Evolutionary conservation across 2,329 filamentous ascomycete species (phyloP).

Genomic region (Didymella pomorum): DNA sequence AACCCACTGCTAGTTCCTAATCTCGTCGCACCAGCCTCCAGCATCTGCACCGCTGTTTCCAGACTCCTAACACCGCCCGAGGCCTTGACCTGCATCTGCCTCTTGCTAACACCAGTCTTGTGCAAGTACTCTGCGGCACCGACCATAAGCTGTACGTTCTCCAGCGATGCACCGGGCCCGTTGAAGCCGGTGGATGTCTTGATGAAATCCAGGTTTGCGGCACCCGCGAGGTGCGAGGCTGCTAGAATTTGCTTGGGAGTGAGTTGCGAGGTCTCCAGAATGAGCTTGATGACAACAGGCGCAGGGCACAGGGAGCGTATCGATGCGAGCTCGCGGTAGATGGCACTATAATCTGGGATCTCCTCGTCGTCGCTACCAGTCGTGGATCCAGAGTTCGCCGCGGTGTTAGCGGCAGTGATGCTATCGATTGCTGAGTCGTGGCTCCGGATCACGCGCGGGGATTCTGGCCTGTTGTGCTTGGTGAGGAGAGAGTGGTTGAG

Average conservation of each 20-base stretch:
- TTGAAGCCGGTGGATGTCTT: slow-evolving; percentile 69
- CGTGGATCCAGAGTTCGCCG: slow-evolving; percentile 29
- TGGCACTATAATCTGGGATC: slow-evolving; percentile 55
- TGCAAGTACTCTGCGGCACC: slow-evolving; percentile 57
- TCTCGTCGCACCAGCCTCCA: slow-evolving; percentile 64
- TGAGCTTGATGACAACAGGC: slow-evolving; percentile 61
- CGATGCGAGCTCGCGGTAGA: slow-evolving; percentile 62
- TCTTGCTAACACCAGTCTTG: slow-evolving; percentile 37
- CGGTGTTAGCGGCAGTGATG: slow-evolving; percentile 46
- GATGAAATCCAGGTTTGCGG: slow-evolving; percentile 65
- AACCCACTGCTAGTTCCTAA: slow-evolving; percentile 65
- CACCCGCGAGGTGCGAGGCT: slow-evolving; percentile 60
- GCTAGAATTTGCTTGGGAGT: slow-evolving; percentile 60
- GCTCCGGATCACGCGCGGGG: slow-evolving; percentile 17
- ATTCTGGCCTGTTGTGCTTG: slow-evolving; percentile 31
- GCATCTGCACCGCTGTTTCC: slow-evolving; percentile 61
- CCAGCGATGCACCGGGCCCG: slow-evolving; percentile 61
- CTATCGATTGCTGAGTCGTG: slow-evolving; percentile 45
- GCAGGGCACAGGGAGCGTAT: slow-evolving; percentile 59
- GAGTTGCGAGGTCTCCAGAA: slow-evolving; percentile 66
- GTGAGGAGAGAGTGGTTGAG: slow-evolving; percentile 62
- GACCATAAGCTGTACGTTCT: slow-evolving; percentile 64
- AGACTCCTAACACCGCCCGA: slow-evolving; percentile 64
- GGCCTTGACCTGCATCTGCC: slow-evolving; percentile 63
- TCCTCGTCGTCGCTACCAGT: slow-evolving; percentile 28